Percentiles rank a stretch among this genome's conserved stretches.
Evolutionary conservation across 129 eudicot genomes (phyloP).

Genomic region (Artemisia argyi): DNA sequence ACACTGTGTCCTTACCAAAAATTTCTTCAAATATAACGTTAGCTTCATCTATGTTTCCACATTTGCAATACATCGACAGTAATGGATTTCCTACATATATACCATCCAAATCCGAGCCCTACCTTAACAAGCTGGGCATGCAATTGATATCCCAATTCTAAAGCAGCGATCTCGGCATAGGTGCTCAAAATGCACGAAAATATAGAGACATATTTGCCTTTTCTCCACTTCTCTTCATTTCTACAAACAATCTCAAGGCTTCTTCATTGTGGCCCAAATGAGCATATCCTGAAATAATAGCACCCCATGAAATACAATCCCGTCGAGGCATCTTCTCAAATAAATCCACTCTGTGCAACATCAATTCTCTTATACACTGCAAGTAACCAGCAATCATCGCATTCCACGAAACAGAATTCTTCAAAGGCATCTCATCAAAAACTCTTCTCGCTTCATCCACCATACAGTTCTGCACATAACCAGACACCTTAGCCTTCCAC

Average conservation of each 20-base stretch:
- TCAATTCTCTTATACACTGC: not conserved
- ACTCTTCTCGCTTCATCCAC: constrained; percentile 35
- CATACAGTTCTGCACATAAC: constrained; percentile 52
- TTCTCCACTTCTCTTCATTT: constrained; percentile 58
- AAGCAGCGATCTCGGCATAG: constrained; percentile 65
- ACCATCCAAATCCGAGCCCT: constrained; percentile 44
- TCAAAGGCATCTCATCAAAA: not conserved
- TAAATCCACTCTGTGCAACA: constrained; percentile 36
- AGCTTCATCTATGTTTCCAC: constrained; percentile 15
- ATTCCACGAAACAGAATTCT: constrained; percentile 5
- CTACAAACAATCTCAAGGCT: constrained; percentile 55
- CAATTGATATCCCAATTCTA: constrained; percentile 68
- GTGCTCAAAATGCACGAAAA: constrained; percentile 66
- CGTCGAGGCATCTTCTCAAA: constrained; percentile 59
- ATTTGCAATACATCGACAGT: constrained; percentile 60
- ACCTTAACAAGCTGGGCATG: constrained; percentile 56
- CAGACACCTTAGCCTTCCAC: constrained; percentile 55
- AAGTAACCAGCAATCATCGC: constrained; percentile 17
- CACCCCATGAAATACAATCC: constrained; percentile 78
- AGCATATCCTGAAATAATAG: constrained; percentile 71
- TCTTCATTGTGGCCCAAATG: constrained; percentile 58
- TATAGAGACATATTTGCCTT: constrained; percentile 49
- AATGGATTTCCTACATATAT: no score
- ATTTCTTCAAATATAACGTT: constrained; percentile 17
- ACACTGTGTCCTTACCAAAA: constrained; percentile 43